These are phyloP conservation scores for Nitzschia sp. DNA, from an alignment of 108 stramenopile genomes.

Conservation along the genomic window DNA sequence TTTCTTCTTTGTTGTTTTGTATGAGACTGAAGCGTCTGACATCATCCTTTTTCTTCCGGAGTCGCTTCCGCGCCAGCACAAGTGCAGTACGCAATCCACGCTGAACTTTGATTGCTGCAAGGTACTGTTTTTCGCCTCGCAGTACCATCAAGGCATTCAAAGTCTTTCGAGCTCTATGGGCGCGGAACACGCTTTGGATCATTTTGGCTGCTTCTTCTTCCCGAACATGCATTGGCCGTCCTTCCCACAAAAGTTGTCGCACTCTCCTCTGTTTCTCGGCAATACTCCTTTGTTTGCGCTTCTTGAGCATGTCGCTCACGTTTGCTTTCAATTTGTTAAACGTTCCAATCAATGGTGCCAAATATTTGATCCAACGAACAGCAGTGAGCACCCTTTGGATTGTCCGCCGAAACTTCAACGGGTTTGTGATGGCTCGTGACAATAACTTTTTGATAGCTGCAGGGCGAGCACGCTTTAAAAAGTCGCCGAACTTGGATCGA, in stretches of 20 bases:
- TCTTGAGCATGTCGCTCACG: constrained; percentile 45
- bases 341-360: constrained; percentile 63
- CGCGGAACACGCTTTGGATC: constrained; percentile 58
- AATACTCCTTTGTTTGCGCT: constrained; percentile 37
- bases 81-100: constrained; percentile 17
- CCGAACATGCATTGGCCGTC: constrained; percentile 25
- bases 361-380: constrained; percentile 66
- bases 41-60: constrained; percentile 12
- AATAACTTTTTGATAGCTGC: constrained; percentile 4
- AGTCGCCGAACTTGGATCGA: constrained; percentile 1
- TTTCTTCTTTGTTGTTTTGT: constrained; percentile 1
- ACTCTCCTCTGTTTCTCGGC: constrained; percentile 39
- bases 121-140: constrained; percentile 6
- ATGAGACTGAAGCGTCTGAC: not conserved
- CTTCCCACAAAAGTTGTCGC: constrained; percentile 29
- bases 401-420: constrained; percentile 25
- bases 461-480: not conserved
- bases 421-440: constrained; percentile 27
- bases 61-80: constrained; percentile 27
- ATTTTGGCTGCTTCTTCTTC: constrained; percentile 46
- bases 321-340: constrained; percentile 66
- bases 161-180: constrained; percentile 31
- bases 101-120: constrained; percentile 39
- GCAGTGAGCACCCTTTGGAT: constrained; percentile 2
- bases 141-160: constrained; percentile 35